These are phyloP conservation scores for Peronospora belbahrii DNA, from an alignment of 352 stramenopile species.

Conservation along the genomic window DNA sequence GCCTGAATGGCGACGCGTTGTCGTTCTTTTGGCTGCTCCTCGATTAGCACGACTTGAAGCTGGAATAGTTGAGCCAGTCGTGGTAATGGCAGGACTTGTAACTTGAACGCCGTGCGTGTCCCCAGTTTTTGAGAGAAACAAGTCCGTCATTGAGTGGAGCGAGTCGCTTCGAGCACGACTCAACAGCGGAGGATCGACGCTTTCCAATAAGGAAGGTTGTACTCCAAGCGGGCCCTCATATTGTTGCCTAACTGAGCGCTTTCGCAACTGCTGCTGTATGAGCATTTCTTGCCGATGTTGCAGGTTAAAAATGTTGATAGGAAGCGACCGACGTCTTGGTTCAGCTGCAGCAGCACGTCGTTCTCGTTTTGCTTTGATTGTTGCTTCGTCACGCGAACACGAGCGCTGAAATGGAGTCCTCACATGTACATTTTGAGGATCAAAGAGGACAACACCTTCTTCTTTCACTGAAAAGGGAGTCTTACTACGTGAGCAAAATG, in stretches of 20 bases:
- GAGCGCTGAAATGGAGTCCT: slow-evolving; percentile 12
- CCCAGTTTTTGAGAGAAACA: slow-evolving; percentile 27
- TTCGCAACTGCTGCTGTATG: slow-evolving; percentile 17
- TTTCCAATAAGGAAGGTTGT: slow-evolving; percentile 19
- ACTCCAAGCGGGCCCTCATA: slow-evolving; percentile 1
- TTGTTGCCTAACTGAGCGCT: slow-evolving; percentile 10
- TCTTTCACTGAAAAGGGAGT: slow-evolving; percentile 9
- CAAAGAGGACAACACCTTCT: slow-evolving; percentile 41
- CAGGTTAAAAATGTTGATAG: slow-evolving; percentile 33
- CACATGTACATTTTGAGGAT: slow-evolving; percentile 27
- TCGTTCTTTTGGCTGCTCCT: slow-evolving; percentile 3
- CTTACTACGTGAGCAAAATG: slow-evolving; percentile 9
- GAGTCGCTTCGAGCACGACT: slow-evolving; percentile 36
- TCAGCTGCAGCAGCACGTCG: slow-evolving; percentile 7
- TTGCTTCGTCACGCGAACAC: slow-evolving; percentile 15
- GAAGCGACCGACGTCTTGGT: slow-evolving; percentile 36
- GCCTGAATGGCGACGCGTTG: slow-evolving; percentile 31
- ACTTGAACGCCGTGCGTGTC: slow-evolving; percentile 13
- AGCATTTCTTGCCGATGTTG: slow-evolving; percentile 22
- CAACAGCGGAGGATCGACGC: slow-evolving; percentile 25
- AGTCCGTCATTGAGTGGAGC: slow-evolving; percentile 39
- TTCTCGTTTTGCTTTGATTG: slow-evolving; percentile 12
- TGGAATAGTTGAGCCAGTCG: not conserved
- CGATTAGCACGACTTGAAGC: not conserved
- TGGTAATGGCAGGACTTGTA: slow-evolving; percentile 6